Base-by-base conservation (phyloP, 345 rosid genomes). In the Tarenaya hassleriana region DNA sequence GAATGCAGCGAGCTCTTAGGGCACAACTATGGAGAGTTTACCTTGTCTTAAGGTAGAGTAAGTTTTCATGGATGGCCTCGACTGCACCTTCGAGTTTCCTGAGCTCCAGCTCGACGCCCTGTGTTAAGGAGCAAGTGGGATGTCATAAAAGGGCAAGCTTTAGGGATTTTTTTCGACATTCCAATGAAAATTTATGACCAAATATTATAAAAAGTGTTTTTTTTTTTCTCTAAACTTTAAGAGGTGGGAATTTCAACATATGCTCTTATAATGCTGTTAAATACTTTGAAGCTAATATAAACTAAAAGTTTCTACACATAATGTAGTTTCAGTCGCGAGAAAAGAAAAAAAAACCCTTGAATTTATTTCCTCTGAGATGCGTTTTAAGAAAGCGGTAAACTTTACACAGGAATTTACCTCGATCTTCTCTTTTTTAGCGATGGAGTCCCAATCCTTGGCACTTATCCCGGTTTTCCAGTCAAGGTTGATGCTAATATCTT, bases 91-190 rank as follows among this genome's bases (percentile, higher is more conserved):
- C 90, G 5, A 92, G 90, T 74, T 88, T 92, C 78, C 64, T 73
- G 49, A 91, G 70, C 80, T 88, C 96, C 1, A 88, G 82, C 74
- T 88, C 95, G 39, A 88, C 95, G 34, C 98, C 98, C 98, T 88
- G 35, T 3, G 13, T 34, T 33, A 8, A 2, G 18, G 33, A 10
- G 15, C 34, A 48, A 31, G 3, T 40, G 43, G 40, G 32, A 47
- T 37, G 39, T 47, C 41, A 41, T 16, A 41, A 4, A 39, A 5
- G 16, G 14, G 55, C 37, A 47, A 37, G 15, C 41, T 37, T n/a
- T n/a, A n/a, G n/a, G n/a, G n/a, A n/a, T n/a, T n/a, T n/a, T 37
- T 37, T 37, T 8, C 3, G 8, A 3, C 41, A 37, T 37, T 37
- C 11, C 41, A 8, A 2, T 37, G 41, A 13, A 37, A 37, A n/a